Conservation (phyloP, 306 rosid genomes). For the Coriaria nepalensis region DNA sequence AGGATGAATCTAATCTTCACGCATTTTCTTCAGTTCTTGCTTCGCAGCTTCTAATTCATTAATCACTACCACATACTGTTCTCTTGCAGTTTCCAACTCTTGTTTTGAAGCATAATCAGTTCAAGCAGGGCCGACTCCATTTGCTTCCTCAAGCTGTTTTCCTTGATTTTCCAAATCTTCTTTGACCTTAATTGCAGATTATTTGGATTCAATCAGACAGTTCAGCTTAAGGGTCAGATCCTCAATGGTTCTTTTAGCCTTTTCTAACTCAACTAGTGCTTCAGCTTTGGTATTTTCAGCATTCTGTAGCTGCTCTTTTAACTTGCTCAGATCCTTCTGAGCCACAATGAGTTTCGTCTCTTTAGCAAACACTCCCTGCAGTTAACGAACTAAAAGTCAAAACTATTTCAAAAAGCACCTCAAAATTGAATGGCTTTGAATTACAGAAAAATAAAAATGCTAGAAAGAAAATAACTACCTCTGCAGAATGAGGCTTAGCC, state of each 20-base stretch:
- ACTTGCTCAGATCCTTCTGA: constrained; percentile 69
- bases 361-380: constrained; percentile 73
- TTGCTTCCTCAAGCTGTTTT: constrained; percentile 50
- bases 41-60: constrained; percentile 76
- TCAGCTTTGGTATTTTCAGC: constrained; percentile 78
- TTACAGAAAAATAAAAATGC: not conserved
- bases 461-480: constrained; percentile 35
- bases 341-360: constrained; percentile 79
- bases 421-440: too few relatives aligned
- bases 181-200: constrained; percentile 37
- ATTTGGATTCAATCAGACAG: constrained; percentile 52
- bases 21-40: constrained; percentile 53
- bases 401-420: too few relatives aligned
- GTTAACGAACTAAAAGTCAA: constrained; percentile 19
- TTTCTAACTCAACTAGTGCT: constrained; percentile 76
- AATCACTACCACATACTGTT: constrained; percentile 38
- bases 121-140: constrained; percentile 28
- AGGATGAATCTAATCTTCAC: constrained; percentile 62
- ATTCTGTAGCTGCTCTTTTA: constrained; percentile 62
- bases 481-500: constrained; percentile 67
- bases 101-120: constrained; percentile 45
- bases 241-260: constrained; percentile 41
- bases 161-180: constrained; percentile 53
- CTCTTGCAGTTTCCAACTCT: constrained; percentile 59
- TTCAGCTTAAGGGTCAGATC: constrained; percentile 55